phyloP scores from a whole-genome alignment of 139 green algal species.

The Coccomyxa sp. region DNA sequence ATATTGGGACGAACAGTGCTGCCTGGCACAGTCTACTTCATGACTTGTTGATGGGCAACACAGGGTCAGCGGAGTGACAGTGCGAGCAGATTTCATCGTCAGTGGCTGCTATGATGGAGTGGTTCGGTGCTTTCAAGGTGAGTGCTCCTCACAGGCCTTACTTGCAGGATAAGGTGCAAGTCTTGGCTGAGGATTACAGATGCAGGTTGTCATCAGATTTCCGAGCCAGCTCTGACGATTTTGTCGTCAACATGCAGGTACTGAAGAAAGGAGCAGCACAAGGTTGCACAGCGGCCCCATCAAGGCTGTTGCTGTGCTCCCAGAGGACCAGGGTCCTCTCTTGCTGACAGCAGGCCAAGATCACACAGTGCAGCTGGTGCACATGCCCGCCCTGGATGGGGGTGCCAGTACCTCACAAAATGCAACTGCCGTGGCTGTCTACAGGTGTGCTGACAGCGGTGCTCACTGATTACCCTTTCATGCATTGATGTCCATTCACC shows the following conservation, averaged over 20 bases:
- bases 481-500: no score
- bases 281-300: slow-evolving; percentile 30
- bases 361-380: slow-evolving; percentile 41
- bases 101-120: slow-evolving; percentile 60
- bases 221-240: background rate
- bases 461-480: no score
- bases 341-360: slow-evolving; percentile 64
- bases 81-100: slow-evolving; percentile 6
- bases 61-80: slow-evolving; percentile 60
- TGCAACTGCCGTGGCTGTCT: no score
- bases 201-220: background rate
- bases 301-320: slow-evolving; percentile 20
- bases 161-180: slow-evolving; percentile 1
- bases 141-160: slow-evolving; percentile 7
- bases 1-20: no score
- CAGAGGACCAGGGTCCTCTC: slow-evolving; percentile 17
- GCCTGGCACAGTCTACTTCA: no score
- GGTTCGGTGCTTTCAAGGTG: slow-evolving; percentile 40
- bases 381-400: slow-evolving; percentile 1
- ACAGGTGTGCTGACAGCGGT: no score
- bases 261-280: slow-evolving; percentile 1
- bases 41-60: background rate
- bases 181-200: background rate
- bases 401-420: no score
- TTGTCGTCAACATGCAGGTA: slow-evolving; percentile 14